These are phyloP conservation scores for Tanacetum coccineum DNA, from an alignment of 129 eudicot species.

Conservation along the genomic window DNA sequence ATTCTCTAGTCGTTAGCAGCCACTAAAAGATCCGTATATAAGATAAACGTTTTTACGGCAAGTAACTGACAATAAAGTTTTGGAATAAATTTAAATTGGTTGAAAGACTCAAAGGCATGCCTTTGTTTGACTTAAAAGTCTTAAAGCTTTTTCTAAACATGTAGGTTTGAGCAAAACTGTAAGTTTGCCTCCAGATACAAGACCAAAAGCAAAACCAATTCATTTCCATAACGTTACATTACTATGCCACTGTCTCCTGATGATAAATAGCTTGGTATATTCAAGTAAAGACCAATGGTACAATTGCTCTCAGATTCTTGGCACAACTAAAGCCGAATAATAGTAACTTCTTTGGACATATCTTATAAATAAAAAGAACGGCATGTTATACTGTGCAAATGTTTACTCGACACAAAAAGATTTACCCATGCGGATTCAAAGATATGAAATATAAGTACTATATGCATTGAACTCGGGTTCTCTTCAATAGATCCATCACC, in stretches of 20 bases:
- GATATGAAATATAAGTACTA: slow-evolving; percentile 7
- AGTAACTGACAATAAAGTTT: too few relatives aligned
- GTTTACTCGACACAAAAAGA: slow-evolving; percentile 26
- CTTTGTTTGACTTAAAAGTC: too few relatives aligned
- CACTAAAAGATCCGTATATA: too few relatives aligned
- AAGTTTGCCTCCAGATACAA: too few relatives aligned
- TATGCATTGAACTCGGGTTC: slow-evolving; percentile 21
- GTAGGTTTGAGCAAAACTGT: too few relatives aligned
- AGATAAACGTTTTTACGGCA: too few relatives aligned
- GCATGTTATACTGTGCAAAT: slow-evolving; percentile 25
- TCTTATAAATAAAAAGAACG: neutral
- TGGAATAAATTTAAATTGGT: too few relatives aligned
- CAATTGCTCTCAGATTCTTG: slow-evolving; percentile 16
- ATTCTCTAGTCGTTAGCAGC: too few relatives aligned
- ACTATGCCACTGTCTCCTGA: neutral
- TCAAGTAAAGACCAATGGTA: slow-evolving; percentile 5
- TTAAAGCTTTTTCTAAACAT: too few relatives aligned
- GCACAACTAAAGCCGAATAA: slow-evolving; percentile 2
- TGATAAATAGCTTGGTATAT: neutral
- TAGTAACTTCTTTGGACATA: slow-evolving; percentile 3
- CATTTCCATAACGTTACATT: too few relatives aligned
- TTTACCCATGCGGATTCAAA: slow-evolving; percentile 2
- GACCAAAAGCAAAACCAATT: too few relatives aligned
- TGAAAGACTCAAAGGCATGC: too few relatives aligned
- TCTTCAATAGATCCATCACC: slow-evolving; percentile 17